Evolutionary conservation across 176 grass and related monocot species (phyloP), one percentile per base, ranked within the genome.

Genomic region (Oryza glumipatula): DNA sequence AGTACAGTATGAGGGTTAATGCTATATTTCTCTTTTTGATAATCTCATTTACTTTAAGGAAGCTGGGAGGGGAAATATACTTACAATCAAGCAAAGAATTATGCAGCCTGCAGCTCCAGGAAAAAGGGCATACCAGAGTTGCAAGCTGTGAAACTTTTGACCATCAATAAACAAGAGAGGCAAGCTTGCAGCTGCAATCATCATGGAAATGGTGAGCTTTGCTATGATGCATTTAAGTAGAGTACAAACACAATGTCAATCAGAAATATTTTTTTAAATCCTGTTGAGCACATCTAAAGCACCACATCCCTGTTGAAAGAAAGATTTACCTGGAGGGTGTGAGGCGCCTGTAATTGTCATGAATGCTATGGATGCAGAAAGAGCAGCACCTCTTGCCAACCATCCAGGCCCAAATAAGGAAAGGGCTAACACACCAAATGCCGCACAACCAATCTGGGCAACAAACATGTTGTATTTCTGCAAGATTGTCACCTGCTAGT

Each of bases 401-500:
- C 96, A 95, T 21, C 96, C 91, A 43, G 96, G 91, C 15, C 96
- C 96, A 72, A 98, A 98, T 61, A 95, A 80, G 8, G 87, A 88
- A 65, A 98, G 90, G 22, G 93, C 96, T 64, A 95, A 73, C 30
- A 98, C 96, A 32, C 96, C 96, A 72, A 94, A 84, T 28, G 88
- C 88, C 0, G 96, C 93, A 73, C 96, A 98, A 21, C 83, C 93
- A 76, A 98, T 92, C 74, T 98, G 93, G 9, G 96, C 96, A 17
- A 90, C 63, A 15, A 95, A 98, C 88, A 98, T 90, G 60, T 98
- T 98, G 48, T 89, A 90, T 87, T 94, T 98, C 96, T 98, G 91
- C 91, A 98, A 86, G 21, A 87, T 36, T 33, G 5, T 30, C 65
- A 82, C n/a, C 13, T 33, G 65, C 9, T 3, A 28, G 56, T 38